Evolutionary conservation across 257 asterid species (phyloP).

Genomic region (Solanum bukasovii): DNA sequence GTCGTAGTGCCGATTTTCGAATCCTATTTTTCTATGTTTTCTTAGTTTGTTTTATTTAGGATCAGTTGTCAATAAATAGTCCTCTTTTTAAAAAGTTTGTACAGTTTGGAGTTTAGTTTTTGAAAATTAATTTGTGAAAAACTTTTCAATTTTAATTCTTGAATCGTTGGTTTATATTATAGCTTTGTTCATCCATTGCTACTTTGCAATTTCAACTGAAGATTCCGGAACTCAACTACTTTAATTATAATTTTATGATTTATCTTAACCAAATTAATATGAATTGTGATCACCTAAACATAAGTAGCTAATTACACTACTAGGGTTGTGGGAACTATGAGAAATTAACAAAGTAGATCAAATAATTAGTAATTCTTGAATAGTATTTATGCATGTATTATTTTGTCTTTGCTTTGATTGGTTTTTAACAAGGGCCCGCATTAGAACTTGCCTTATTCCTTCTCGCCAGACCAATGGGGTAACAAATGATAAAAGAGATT

Average conservation of each 20-base stretch:
- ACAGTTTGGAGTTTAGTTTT: neutral
- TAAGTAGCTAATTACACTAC: neutral
- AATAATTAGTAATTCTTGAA: neutral
- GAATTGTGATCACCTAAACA: neutral
- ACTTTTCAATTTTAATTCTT: neutral
- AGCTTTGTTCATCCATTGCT: neutral
- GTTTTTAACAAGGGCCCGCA: neutral
- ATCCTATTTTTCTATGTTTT: neutral
- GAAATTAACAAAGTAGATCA: neutral
- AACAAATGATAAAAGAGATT: too few relatives aligned
- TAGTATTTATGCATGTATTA: neutral
- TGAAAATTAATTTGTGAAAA: neutral
- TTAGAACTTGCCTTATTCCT: neutral
- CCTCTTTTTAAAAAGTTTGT: neutral
- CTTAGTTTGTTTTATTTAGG: neutral
- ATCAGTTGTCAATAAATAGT: neutral
- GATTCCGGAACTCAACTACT: neutral
- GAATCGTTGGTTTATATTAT: neutral
- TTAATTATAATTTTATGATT: too few relatives aligned
- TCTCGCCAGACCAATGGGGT: neutral
- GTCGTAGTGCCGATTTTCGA: neutral
- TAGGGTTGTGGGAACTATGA: neutral
- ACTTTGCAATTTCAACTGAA: neutral
- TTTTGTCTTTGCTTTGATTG: neutral
- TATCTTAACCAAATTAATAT: neutral